A percentile compares a stretch with the other conserved stretches of the same genome.
Conservation (phyloP, 2,329 filamentous ascomycete species). For the Colletotrichum siamense region DNA sequence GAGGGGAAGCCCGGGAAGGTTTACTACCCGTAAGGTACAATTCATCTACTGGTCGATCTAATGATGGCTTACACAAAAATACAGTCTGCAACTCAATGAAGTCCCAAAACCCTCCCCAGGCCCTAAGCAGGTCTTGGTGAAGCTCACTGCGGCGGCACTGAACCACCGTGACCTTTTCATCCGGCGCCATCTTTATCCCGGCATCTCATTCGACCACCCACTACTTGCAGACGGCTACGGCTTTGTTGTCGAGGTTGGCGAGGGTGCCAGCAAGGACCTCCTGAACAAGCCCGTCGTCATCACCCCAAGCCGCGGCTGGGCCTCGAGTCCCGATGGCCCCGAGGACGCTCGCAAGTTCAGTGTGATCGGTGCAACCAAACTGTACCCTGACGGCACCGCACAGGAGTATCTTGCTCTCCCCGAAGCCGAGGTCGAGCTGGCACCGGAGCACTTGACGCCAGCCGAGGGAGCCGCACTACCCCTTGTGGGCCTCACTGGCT, state of each 20-base stretch:
- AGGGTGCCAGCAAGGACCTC: conserved; percentile 45
- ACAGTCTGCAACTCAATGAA: conserved; percentile 64
- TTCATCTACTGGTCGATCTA: background rate
- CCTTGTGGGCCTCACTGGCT: conserved; percentile 84
- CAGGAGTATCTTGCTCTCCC: conserved; percentile 76
- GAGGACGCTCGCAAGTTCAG: conserved; percentile 65
- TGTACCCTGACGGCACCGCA: conserved; percentile 72
- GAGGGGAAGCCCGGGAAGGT: conserved; percentile 88
- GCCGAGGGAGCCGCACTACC: conserved; percentile 85
- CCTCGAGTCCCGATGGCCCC: conserved; percentile 71
- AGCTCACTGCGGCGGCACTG: conserved; percentile 79
- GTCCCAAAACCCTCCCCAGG: conserved; percentile 68
- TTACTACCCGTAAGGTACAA: conserved; percentile 72
- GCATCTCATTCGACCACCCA: conserved; percentile 78
- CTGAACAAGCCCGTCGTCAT: conserved; percentile 76
- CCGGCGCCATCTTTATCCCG: conserved; percentile 89
- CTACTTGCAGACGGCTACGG: conserved; percentile 86
- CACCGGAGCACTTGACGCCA: conserved; percentile 73
- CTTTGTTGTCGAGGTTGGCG: conserved; percentile 69
- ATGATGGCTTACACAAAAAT: background rate
- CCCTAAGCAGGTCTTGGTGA: conserved; percentile 74
- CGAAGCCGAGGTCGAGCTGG: conserved; percentile 75
- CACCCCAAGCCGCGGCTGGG: conserved; percentile 82
- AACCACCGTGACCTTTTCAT: conserved; percentile 98
- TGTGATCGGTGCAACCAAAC: conserved; percentile 73